phyloP scores from a whole-genome alignment of 2,329 filamentous ascomycete genomes.

The Diplodia intermedia region DNA sequence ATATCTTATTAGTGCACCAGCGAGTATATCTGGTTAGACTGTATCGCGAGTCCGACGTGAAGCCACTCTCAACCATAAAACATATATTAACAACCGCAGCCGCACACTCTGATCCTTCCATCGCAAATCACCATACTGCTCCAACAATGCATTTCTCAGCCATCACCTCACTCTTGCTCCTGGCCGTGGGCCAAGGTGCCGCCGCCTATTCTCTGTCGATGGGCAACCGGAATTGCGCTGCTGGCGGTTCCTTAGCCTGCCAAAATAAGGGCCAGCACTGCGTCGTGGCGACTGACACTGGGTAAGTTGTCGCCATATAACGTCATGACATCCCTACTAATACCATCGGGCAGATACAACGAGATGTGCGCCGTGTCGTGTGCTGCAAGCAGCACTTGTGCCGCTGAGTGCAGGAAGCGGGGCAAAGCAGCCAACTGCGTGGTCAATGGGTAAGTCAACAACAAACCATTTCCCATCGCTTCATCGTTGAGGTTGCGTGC shows the following conservation, averaged over 20 bases:
- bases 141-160: background rate
- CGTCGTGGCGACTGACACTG: background rate
- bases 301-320: background rate
- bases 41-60: no score
- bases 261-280: background rate
- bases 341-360: background rate
- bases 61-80: no score
- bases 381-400: background rate
- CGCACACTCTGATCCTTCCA: background rate
- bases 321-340: background rate
- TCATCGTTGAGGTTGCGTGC: background rate
- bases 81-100: background rate
- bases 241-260: background rate
- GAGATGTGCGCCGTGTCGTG: conserved; percentile 2
- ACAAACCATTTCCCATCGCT: background rate
- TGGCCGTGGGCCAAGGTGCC: background rate
- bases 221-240: background rate
- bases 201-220: background rate
- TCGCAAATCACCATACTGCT: background rate
- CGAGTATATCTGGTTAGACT: no score
- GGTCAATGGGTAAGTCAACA: background rate
- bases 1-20: no score
- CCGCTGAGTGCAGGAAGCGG: background rate
- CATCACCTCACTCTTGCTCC: background rate
- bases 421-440: conserved; percentile 2